These are phyloP conservation scores for Monosporozyma solicola DNA, from an alignment of 805 yeast genomes.

Conservation along the genomic window DNA sequence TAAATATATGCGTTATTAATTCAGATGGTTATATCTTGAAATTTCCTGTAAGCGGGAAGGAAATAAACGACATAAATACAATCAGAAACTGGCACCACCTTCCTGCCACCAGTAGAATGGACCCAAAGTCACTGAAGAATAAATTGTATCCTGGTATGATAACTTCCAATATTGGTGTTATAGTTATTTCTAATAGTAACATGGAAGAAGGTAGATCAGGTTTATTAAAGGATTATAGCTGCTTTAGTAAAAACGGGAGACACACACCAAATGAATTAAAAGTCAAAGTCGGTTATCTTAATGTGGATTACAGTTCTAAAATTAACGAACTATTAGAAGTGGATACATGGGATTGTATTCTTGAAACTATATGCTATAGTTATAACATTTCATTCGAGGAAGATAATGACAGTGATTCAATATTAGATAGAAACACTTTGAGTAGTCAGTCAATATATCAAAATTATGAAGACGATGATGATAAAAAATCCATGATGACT, in stretches of 20 bases:
- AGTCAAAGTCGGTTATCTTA: conserved; percentile 27
- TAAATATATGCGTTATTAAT: conserved; percentile 19
- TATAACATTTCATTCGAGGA: conserved; percentile 26
- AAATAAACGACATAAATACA: neutral
- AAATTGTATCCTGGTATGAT: conserved; percentile 7
- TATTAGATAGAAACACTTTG: neutral
- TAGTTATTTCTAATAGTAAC: conserved; percentile 18
- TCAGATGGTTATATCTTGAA: conserved; percentile 11
- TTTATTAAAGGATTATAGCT: conserved; percentile 17
- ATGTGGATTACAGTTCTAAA: conserved; percentile 25
- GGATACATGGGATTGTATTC: conserved; percentile 18
- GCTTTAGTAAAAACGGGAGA: conserved; percentile 13
- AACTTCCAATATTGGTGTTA: conserved; percentile 12
- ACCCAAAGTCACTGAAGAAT: conserved; percentile 12
- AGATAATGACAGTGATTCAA: conserved; percentile 7
- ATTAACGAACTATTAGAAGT: conserved; percentile 26
- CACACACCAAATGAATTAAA: conserved; percentile 22
- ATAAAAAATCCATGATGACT: neutral
- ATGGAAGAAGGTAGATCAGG: conserved; percentile 21
- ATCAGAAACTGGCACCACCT: neutral
- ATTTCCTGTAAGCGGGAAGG: conserved; percentile 2
- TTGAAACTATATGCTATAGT: conserved; percentile 26
- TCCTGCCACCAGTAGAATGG: conserved; percentile 6
- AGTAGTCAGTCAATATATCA: neutral
- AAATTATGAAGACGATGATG: neutral